Conservation (phyloP, 139 green algal species). For the Tetraselmis striata region DNA sequence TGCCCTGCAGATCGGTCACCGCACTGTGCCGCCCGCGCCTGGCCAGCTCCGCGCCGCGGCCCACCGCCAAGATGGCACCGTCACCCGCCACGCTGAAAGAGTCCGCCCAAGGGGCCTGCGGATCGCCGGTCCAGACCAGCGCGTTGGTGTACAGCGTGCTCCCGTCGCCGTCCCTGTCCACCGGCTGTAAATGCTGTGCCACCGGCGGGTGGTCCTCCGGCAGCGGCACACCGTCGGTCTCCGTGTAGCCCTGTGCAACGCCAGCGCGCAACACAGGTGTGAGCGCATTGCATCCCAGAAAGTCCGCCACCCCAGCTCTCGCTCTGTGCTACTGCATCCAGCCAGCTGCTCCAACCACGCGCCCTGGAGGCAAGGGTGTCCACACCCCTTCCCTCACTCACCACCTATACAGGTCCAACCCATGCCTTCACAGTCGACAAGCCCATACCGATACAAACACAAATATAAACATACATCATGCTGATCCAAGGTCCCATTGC, state of each 20-base stretch:
- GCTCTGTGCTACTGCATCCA: too few species aligned
- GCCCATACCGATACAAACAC: too few species aligned
- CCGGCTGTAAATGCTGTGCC: not conserved
- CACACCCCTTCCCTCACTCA: too few species aligned
- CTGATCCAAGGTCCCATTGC: too few species aligned
- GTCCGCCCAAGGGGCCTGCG: not conserved
- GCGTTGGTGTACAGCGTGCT: not conserved
- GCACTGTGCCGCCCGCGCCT: not conserved
- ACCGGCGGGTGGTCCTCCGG: not conserved
- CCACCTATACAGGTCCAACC: too few species aligned
- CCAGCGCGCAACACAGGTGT: too few species aligned
- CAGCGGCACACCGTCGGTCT: not conserved
- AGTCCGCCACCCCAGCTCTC: too few species aligned
- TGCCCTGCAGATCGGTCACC: not conserved
- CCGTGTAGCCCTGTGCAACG: not conserved
- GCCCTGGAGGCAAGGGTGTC: too few species aligned
- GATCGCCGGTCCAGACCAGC: not conserved
- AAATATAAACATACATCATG: too few species aligned
- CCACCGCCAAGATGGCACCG: not conserved
- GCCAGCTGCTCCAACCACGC: too few species aligned
- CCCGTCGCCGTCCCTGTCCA: not conserved
- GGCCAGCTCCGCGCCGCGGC: not conserved
- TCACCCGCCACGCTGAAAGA: not conserved
- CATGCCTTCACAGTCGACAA: too few species aligned
- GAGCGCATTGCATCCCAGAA: too few species aligned